Evolutionary conservation across 305 asterid genomes (phyloP), one percentile per base, ranked within the genome.

Genomic region (Fraxinus nigra): DNA sequence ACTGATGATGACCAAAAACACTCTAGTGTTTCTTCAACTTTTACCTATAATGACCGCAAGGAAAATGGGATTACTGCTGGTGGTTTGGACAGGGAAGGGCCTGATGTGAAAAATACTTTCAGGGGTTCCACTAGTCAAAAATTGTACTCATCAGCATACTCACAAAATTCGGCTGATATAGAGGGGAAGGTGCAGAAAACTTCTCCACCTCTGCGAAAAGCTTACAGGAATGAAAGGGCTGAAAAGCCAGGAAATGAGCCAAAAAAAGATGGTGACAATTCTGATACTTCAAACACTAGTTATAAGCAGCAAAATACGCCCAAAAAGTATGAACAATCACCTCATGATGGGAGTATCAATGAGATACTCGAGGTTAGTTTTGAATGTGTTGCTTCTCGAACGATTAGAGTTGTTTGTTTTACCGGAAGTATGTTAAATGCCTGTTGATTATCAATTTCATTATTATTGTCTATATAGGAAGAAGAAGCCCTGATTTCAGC

Each of bases 401-500:
- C 46, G 56, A 43, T 34, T 63, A 18, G 22, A 7, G 5, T 13
- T 7, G 70, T 16, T 38, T 80, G 28, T 77, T 75, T 22, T 77
- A 54, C 72, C 3, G 26, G 35, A 20, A 69, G 16, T 40, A 24
- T 32, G 20, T 40, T 46, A 33, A 11, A 8, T 74, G 22, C 73
- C 48, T 61, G 24, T 73, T 63, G 77, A 61, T 72, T 78, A 72
- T 75, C 24, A 35, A 22, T 79, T 28, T 56, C 56, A 34, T 7
- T 77, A 7, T 75, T 79, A 10, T 79, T 73, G 48, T 70, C 61
- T 83, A 28, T 85, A 79, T 84, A 96, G 98, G 99, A 96, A 86
- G 99, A 96, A 82, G 98, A 91, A 87, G 97, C 99, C 79, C 93
- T 94, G 83, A 93, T 96, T 87, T 92, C 97, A 80, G 97, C 98